Conservation (phyloP, 441 rosid genomes). For the Brassica hybrid region DNA sequence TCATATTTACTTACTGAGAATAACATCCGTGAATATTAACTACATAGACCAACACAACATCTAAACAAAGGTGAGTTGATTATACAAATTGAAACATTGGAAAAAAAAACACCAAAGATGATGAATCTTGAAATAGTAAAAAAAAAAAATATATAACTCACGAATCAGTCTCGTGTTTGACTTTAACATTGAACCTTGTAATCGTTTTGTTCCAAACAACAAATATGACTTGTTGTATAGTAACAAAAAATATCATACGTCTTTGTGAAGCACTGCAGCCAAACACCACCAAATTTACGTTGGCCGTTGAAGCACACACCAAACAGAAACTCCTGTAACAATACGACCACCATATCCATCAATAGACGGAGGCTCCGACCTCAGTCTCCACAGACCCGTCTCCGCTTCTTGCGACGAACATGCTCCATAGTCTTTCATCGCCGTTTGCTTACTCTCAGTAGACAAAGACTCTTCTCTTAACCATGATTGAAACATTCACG, state of each 20-base stretch:
- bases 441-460: not conserved
- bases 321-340: conserved; percentile 22
- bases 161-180: not conserved
- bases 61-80: not conserved
- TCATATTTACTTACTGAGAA: not conserved
- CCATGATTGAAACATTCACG: conserved; percentile 60
- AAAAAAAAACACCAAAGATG: too few relatives aligned
- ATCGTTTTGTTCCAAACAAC: not conserved
- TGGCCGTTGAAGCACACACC: conserved; percentile 21
- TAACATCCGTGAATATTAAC: not conserved
- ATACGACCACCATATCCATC: conserved; percentile 36
- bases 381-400: conserved; percentile 19
- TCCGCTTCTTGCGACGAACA: conserved; percentile 37
- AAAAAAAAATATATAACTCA: not conserved
- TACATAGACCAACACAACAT: not conserved
- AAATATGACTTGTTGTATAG: not conserved
- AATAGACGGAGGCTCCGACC: not conserved
- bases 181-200: conserved; percentile 9
- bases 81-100: not conserved
- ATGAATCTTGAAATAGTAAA: too few relatives aligned
- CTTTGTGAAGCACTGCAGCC: not conserved
- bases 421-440: conserved; percentile 9
- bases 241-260: not conserved
- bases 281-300: not conserved
- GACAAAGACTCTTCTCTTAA: conserved; percentile 35